Evolutionary conservation across 2,329 filamentous ascomycete genomes (phyloP), one percentile per base, ranked within the genome.

Genomic region (Botrytis squamosa): DNA sequence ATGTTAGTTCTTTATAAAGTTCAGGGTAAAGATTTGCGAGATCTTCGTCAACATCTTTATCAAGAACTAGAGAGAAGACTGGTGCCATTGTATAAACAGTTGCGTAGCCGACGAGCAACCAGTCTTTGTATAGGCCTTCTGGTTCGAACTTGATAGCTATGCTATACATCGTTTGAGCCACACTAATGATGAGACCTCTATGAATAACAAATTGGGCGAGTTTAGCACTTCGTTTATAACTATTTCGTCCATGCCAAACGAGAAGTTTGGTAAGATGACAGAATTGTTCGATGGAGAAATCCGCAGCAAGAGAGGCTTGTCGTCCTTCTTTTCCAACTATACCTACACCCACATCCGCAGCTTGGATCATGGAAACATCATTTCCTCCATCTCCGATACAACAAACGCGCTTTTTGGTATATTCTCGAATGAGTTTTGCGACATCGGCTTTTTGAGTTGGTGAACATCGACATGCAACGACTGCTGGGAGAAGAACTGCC

Each of bases 321-420:
- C 93, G 90, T 49, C 96, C 96, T 85, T 99, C 96, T 85, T 99
- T 99, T 75, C 96, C 96, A 0, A 98, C 96, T 75, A 99, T 99
- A 75, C 96, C 96, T 40, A 99, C 95, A 75, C 97, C 97, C 0
- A 99, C 95, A 80, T 99, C 96, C 0, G 97, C 96, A 12, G 96
- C 95, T 85, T 98, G 96, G 78, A 99, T 99, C 96, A 99, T 99
- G 78, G 92, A 95, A 8, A 99, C 96, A 82, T 99, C 97, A 83
- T 99, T 99, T 79, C 97, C 96, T 77, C 96, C 96, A 80, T 99
- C 96, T 55, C 96, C 96, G 78, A 99, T 99, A 81, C 96, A 98
- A 84, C 95, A 97, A 25, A 98, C 93, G 22, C 97, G 92, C 83
- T 98, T 98, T 83, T 93, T 94, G 33, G 96, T 99, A 83, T 93